Conservation (phyloP, 176 grass and related monocot genomes). For the Otatea glauca region DNA sequence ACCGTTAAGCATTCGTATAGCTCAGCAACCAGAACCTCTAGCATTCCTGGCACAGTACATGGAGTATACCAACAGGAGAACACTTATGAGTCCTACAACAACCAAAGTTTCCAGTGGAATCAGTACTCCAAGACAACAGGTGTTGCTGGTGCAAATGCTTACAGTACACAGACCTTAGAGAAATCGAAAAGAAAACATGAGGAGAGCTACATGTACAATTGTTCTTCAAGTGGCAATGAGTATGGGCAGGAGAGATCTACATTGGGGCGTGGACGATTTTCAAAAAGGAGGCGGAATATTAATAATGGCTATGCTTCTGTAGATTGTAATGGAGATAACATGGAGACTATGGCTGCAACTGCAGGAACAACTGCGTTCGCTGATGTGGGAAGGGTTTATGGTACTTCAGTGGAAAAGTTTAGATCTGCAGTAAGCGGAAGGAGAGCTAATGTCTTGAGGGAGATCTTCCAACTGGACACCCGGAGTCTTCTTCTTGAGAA, state of each 20-base stretch:
- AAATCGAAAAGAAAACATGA: slow-evolving; percentile 55
- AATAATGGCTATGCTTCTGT: slow-evolving; percentile 40
- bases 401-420: slow-evolving; percentile 48
- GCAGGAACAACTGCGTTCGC: slow-evolving; percentile 44
- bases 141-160: slow-evolving; percentile 50
- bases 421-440: slow-evolving; percentile 58
- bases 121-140: slow-evolving; percentile 52
- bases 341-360: slow-evolving; percentile 44
- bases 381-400: slow-evolving; percentile 49
- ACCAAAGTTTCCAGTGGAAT: slow-evolving; percentile 63
- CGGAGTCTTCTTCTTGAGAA: slow-evolving; percentile 70
- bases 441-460: slow-evolving; percentile 63
- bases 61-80: slow-evolving; percentile 58
- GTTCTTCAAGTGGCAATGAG: slow-evolving; percentile 46
- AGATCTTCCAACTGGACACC: slow-evolving; percentile 65
- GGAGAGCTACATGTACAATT: slow-evolving; percentile 49
- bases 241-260: slow-evolving; percentile 50
- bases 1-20: slow-evolving; percentile 61
- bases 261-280: slow-evolving; percentile 51
- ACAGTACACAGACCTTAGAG: slow-evolving; percentile 40
- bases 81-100: slow-evolving; percentile 69
- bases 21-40: slow-evolving; percentile 52
- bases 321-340: slow-evolving; percentile 52
- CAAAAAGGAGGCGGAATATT: slow-evolving; percentile 54
- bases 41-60: slow-evolving; percentile 56